Base-by-base conservation (phyloP, 257 asterid species). In the Prunella vulgaris region DNA sequence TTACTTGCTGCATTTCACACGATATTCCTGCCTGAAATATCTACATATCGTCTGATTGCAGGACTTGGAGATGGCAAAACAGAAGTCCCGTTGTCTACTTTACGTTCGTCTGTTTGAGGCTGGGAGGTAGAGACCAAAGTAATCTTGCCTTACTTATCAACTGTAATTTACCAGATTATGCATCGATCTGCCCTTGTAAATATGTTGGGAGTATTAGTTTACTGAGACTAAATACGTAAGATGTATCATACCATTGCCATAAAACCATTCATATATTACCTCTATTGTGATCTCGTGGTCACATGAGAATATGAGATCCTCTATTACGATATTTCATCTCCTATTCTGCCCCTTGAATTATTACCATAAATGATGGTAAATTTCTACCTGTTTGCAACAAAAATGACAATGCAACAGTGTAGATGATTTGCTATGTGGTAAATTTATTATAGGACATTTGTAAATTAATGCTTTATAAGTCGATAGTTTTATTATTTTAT, bases 61-160 rank as follows among this genome's bases (percentile, higher is more conserved):
- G 92, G 65, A 59, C 35, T 57, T 71, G 75, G 75, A 30, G 48
- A 68, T 40, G 35, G 42, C 59, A 67, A 64, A 66, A 25, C 28
- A 18, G 74, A 73, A 62, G 83, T 72, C 59, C 68, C 69, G 10
- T 32, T 60, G 18, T 57, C 78, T 14, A 58, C 78, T 64, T 38
- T 74, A 14, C 76, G 48, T 21, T 77, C 84, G 20, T 72, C 80
- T 49, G 73, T 76, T 66, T 76, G 74, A 37, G 35, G 22, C 42
- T 60, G 35, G 48, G 17, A 9, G 4, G 48, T 13, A 21, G 37
- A 44, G 14, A 76, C 54, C 38, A 30, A 8, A 20, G 27, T 53
- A 18, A 24, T 69, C 38, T 40, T 14, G 69, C 73, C 66, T 54
- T 25, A 59, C 59, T 56, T 60, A 33, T 59, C 22, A 66, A 51